Evolutionary conservation across 495 filamentous ascomycete genomes (phyloP).

Genomic region (Staphylotrichum longicolle): DNA sequence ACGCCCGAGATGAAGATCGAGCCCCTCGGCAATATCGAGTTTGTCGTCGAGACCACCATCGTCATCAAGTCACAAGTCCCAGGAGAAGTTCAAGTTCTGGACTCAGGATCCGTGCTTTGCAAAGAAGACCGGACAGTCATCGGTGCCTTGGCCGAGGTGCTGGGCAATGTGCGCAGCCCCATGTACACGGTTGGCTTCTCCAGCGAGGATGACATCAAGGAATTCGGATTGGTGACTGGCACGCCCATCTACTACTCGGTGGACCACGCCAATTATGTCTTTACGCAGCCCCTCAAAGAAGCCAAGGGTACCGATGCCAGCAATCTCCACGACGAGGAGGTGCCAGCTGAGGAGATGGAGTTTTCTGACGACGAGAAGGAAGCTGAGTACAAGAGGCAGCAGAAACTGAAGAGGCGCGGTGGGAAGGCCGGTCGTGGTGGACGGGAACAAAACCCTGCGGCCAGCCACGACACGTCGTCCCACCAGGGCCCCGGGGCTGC

Average conservation of each 20-base stretch:
- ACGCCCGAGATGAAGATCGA: constrained; percentile 72
- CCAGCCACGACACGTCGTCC: constrained; percentile 37
- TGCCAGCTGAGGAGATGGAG: constrained; percentile 79
- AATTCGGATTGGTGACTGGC: constrained; percentile 61
- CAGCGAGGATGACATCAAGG: constrained; percentile 61
- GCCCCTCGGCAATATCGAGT: constrained; percentile 68
- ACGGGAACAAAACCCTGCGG: constrained; percentile 22
- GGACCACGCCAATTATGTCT: constrained; percentile 71
- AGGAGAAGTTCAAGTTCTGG: constrained; percentile 79
- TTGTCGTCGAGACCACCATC: constrained; percentile 69
- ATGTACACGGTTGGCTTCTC: constrained; percentile 74
- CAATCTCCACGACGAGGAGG: constrained; percentile 90
- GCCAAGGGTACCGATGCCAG: constrained; percentile 88
- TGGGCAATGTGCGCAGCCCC: constrained; percentile 80
- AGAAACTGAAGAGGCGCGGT: constrained; percentile 60
- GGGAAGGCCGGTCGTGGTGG: constrained; percentile 14
- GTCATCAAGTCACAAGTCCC: constrained; percentile 76
- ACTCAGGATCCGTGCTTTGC: constrained; percentile 79
- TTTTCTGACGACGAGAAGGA: constrained; percentile 97
- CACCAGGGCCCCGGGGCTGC: constrained; percentile 19
- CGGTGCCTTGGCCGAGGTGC: constrained; percentile 74
- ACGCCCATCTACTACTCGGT: constrained; percentile 74
- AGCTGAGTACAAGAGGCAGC: constrained; percentile 66
- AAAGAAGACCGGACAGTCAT: constrained; percentile 70
- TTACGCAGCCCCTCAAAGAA: constrained; percentile 73